Conservation (phyloP, 805 yeast species). For the Candida dendrica region DNA sequence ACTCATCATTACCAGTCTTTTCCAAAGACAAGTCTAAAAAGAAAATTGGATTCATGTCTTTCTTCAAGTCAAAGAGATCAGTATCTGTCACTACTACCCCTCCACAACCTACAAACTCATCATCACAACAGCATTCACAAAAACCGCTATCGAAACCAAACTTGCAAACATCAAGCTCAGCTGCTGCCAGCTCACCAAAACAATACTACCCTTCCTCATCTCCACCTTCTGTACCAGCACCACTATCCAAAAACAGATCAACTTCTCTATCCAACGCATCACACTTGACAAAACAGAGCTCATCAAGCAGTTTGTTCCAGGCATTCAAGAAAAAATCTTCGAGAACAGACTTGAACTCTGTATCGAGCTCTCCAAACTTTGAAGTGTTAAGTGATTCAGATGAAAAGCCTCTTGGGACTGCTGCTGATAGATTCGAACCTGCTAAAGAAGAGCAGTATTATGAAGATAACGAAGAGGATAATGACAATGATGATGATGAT, state of each 20-base stretch:
- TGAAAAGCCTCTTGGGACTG: background rate
- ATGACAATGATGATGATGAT: background rate
- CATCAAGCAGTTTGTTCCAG: constrained; percentile 10
- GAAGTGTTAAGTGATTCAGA: background rate
- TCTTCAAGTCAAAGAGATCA: constrained; percentile 15
- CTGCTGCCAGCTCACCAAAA: too few relatives aligned
- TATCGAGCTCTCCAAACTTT: background rate
- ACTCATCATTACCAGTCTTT: constrained; percentile 1
- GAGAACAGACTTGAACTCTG: background rate
- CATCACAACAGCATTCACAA: background rate
- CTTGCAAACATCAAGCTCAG: background rate
- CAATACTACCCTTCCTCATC: background rate
- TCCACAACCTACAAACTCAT: background rate
- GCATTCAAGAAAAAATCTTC: constrained; percentile 15
- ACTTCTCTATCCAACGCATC: background rate
- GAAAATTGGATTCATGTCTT: constrained; percentile 16
- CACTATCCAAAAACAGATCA: background rate
- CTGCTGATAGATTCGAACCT: background rate
- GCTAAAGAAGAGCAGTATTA: background rate
- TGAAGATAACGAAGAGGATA: background rate
- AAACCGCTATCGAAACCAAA: constrained; percentile 1
- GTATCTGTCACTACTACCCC: constrained; percentile 8
- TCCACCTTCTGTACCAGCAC: background rate
- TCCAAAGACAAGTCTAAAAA: constrained; percentile 2
- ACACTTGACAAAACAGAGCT: background rate